Evolutionary conservation across 768 basidiomycete genomes (phyloP).

Genomic region (Tricholoma sp.): DNA sequence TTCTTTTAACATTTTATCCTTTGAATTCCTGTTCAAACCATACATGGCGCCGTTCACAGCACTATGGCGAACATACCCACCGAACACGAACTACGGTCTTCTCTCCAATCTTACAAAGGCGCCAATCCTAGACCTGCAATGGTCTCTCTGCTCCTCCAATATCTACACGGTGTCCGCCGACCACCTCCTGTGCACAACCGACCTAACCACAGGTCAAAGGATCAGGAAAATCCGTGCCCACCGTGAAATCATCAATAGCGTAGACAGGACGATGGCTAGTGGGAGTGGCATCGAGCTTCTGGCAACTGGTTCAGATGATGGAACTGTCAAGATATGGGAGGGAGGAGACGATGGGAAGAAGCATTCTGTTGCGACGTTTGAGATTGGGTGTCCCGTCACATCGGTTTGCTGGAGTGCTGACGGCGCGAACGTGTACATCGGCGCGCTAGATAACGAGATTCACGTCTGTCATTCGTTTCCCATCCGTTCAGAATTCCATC

Average conservation of each 20-base stretch:
- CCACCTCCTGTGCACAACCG: constrained; percentile 70
- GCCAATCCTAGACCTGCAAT: constrained; percentile 89
- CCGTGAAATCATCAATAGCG: constrained; percentile 82
- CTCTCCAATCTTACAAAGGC: constrained; percentile 83
- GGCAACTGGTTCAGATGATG: constrained; percentile 88
- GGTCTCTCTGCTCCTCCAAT: constrained; percentile 69
- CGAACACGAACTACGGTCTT: constrained; percentile 90
- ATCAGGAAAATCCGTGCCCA: constrained; percentile 82
- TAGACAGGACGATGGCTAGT: constrained; percentile 82
- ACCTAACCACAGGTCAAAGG: constrained; percentile 81
- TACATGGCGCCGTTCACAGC: constrained; percentile 38
- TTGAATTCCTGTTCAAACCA: not conserved
- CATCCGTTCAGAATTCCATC: constrained; percentile 4
- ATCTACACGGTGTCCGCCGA: constrained; percentile 90
- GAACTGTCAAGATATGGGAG: constrained; percentile 89
- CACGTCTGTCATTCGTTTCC: constrained; percentile 55
- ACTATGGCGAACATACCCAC: constrained; percentile 86
- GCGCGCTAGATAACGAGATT: constrained; percentile 92
- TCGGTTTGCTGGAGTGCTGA: constrained; percentile 91
- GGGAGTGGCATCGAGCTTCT: constrained; percentile 84
- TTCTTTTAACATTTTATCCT: not conserved
- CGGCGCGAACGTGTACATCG: constrained; percentile 85
- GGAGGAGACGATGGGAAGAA: constrained; percentile 73
- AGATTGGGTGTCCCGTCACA: constrained; percentile 87
- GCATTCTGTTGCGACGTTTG: constrained; percentile 72